These are phyloP conservation scores for Tubosaeta sp. DNA, from an alignment of 768 basidiomycete genomes.

Conservation along the genomic window DNA sequence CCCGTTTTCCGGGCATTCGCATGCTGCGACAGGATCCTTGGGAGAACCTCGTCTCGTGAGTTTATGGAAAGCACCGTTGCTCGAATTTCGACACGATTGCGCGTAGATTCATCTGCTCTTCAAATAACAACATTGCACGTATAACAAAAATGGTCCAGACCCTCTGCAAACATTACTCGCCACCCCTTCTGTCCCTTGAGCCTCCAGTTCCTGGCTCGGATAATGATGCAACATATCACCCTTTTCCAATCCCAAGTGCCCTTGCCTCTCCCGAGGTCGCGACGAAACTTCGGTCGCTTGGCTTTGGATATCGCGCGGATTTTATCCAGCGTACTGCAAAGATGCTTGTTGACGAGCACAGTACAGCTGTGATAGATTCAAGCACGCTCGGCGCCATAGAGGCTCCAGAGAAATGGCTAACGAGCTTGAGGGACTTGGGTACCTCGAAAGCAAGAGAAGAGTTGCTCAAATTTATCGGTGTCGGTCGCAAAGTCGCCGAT, in stretches of 20 bases:
- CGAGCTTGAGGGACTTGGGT: slow-evolving; percentile 42
- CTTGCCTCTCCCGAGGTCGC: slow-evolving; percentile 59
- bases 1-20: slow-evolving; percentile 75
- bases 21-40: slow-evolving; percentile 92
- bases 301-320: slow-evolving; percentile 93
- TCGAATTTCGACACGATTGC: slow-evolving; percentile 9
- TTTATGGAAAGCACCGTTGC: slow-evolving; percentile 17
- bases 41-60: slow-evolving; percentile 92
- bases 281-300: slow-evolving; percentile 66
- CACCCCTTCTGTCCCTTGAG: slow-evolving; percentile 53
- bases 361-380: slow-evolving; percentile 4
- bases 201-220: slow-evolving; percentile 29
- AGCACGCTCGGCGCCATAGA: slow-evolving; percentile 28
- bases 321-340: slow-evolving; percentile 82
- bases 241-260: slow-evolving; percentile 78
- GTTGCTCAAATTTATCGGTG: slow-evolving; percentile 80
- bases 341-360: slow-evolving; percentile 64
- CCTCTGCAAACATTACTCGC: slow-evolving; percentile 74
- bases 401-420: slow-evolving; percentile 58
- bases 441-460: slow-evolving; percentile 66
- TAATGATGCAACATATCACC: slow-evolving; percentile 51
- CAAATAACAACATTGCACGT: slow-evolving; percentile 93
- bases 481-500: slow-evolving; percentile 96
- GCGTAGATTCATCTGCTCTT: slow-evolving; percentile 90
- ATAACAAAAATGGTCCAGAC: slow-evolving; percentile 92